Evolutionary conservation across 352 stramenopile species (phyloP).

Genomic region (Aphanomyces euteiches): DNA sequence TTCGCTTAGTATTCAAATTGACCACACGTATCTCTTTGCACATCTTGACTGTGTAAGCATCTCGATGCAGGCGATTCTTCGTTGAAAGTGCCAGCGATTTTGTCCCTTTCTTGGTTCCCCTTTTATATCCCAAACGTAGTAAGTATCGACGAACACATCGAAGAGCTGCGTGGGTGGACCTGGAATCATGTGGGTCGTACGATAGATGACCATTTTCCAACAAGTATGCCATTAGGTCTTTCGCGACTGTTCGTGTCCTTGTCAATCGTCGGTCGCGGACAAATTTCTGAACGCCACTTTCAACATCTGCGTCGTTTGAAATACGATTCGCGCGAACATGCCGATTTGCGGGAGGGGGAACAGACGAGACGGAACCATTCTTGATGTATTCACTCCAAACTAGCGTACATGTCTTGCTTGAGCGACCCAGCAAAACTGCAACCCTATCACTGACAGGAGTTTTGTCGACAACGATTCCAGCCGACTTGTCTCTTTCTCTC

Average conservation of each 20-base stretch:
- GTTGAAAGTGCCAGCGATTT: background rate
- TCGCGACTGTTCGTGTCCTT: background rate
- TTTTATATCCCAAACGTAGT: background rate
- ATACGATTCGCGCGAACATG: background rate
- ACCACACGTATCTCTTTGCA: background rate
- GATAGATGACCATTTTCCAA: background rate
- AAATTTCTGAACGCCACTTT: background rate
- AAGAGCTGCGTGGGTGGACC: background rate
- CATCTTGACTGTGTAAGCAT: background rate
- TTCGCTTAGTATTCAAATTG: background rate
- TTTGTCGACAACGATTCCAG: background rate
- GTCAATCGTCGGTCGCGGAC: background rate
- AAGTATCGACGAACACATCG: background rate
- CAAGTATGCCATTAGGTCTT: background rate
- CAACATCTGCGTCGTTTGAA: background rate
- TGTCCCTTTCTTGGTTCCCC: background rate
- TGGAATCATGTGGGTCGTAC: background rate
- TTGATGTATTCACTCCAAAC: background rate
- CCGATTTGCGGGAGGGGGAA: background rate
- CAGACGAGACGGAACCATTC: background rate
- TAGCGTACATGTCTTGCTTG: background rate
- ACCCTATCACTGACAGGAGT: no score
- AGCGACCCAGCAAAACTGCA: no score
- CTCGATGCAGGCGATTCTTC: background rate
- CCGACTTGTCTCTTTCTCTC: background rate